A percentile compares a stretch with the other conserved stretches of the same genome.
These are phyloP conservation scores for Porosira glacialis DNA, from an alignment of 352 stramenopile species.

Conservation along the genomic window DNA sequence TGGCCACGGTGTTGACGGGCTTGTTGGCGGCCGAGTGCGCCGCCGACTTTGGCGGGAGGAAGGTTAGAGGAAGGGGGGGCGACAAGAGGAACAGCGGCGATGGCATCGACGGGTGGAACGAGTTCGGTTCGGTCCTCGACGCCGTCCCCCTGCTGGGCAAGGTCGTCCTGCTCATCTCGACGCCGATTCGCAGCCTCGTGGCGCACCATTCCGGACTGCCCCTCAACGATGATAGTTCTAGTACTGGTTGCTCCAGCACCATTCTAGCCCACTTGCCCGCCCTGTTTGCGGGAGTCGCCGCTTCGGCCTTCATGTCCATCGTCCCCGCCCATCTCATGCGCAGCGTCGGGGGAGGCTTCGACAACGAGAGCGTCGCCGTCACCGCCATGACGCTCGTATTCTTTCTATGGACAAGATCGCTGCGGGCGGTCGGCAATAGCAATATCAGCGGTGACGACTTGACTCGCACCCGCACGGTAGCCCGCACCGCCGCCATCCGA, in stretches of 20 bases:
- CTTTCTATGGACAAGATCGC: constrained; percentile 85
- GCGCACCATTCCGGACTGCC: background rate
- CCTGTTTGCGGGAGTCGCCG: constrained; percentile 67
- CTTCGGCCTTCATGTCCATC: constrained; percentile 86
- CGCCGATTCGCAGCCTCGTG: too few species aligned
- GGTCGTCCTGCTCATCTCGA: too few species aligned
- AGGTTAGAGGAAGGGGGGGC: constrained; percentile 1
- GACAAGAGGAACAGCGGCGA: background rate
- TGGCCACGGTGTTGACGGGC: constrained; percentile 52
- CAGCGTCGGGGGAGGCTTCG: constrained; percentile 94
- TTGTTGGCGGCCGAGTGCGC: constrained; percentile 44
- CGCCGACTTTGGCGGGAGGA: constrained; percentile 26
- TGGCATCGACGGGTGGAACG: too few species aligned
- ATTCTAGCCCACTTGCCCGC: too few species aligned
- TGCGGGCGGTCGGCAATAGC: background rate
- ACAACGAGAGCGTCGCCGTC: constrained; percentile 97
- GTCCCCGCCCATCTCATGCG: constrained; percentile 96
- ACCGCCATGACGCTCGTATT: constrained; percentile 97
- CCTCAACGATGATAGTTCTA: background rate
- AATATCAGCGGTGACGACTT: background rate
- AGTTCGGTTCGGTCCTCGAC: background rate
- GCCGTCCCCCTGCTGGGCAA: too few species aligned
- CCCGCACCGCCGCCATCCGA: too few species aligned
- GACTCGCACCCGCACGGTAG: too few species aligned
- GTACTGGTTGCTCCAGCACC: background rate